Percentiles rank a stretch among this genome's conserved stretches.
phyloP scores from a whole-genome alignment of 441 rosid species.

The Dalechampia spathulata region DNA sequence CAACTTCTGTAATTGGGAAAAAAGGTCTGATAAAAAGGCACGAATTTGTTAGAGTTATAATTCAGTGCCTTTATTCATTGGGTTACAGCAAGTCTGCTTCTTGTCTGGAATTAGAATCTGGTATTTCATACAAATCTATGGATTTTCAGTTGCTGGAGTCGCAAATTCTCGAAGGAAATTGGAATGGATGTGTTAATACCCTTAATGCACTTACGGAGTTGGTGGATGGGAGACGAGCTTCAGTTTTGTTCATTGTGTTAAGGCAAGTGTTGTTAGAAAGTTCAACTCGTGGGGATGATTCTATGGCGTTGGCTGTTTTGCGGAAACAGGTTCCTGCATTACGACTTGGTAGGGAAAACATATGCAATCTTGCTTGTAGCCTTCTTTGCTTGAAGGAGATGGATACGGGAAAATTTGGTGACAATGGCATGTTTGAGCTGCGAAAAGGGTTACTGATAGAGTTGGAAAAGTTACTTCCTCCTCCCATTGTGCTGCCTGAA shows the following conservation, averaged over 20 bases:
- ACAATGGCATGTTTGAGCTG: constrained; percentile 26
- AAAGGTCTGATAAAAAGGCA: constrained; percentile 54
- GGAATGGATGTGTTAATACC: constrained; percentile 51
- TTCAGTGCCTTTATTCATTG: constrained; percentile 65
- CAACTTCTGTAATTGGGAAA: constrained; percentile 34
- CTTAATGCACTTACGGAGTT: constrained; percentile 32
- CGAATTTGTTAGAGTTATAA: constrained; percentile 56
- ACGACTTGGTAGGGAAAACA: constrained; percentile 41
- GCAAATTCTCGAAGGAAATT: constrained; percentile 50
- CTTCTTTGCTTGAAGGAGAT: constrained; percentile 39
- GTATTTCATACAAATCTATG: constrained; percentile 35
- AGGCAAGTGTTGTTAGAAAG: constrained; percentile 63
- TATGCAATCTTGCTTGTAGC: constrained; percentile 46
- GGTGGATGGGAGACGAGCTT: constrained; percentile 38
- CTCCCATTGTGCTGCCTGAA: constrained; percentile 46
- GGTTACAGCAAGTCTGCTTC: constrained; percentile 67
- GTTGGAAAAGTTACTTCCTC: constrained; percentile 55
- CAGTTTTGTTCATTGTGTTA: constrained; percentile 52
- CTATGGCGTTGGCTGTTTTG: constrained; percentile 46
- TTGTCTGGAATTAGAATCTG: constrained; percentile 60
- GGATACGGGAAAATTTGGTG: constrained; percentile 35
- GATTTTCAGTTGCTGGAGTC: constrained; percentile 49
- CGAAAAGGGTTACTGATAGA: constrained; percentile 45
- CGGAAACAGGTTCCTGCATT: constrained; percentile 47
- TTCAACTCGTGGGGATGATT: constrained; percentile 48